A percentile compares a stretch with the other conserved stretches of the same genome.
Conservation (phyloP, 2,329 filamentous ascomycete genomes). For the Ascochyta viciae-villosae region DNA sequence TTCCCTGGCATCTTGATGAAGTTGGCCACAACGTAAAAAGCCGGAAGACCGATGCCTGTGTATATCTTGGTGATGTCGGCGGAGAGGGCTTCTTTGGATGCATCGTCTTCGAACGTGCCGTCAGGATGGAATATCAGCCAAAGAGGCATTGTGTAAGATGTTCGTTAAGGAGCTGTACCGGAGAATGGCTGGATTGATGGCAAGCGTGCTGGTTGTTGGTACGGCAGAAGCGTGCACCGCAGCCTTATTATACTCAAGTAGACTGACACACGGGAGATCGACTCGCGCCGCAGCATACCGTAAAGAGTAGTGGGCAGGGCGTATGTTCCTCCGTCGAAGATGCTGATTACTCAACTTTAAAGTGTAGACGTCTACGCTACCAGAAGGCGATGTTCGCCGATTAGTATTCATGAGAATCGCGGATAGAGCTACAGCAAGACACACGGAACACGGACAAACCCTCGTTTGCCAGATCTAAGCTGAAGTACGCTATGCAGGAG, state of each 20-base stretch:
- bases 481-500: too few relatives aligned
- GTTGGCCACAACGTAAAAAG: conserved; percentile 53
- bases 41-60: conserved; percentile 43
- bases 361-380: neutral
- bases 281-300: neutral
- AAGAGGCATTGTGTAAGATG: conserved; percentile 46
- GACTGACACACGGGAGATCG: neutral
- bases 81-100: conserved; percentile 40
- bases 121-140: conserved; percentile 51
- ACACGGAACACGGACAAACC: neutral
- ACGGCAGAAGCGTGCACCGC: neutral
- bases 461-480: too few relatives aligned
- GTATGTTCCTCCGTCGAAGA: neutral
- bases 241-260: neutral
- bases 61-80: conserved; percentile 52
- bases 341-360: neutral
- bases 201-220: neutral
- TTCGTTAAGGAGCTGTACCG: neutral
- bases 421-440: neutral
- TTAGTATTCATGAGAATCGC: conserved; percentile 4
- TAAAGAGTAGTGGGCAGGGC: neutral
- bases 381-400: neutral
- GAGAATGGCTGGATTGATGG: neutral
- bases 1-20: conserved; percentile 41
- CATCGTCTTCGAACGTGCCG: conserved; percentile 41